Conservation (phyloP, 441 rosid genomes). For the Cnidoscolus chayamansa region DNA sequence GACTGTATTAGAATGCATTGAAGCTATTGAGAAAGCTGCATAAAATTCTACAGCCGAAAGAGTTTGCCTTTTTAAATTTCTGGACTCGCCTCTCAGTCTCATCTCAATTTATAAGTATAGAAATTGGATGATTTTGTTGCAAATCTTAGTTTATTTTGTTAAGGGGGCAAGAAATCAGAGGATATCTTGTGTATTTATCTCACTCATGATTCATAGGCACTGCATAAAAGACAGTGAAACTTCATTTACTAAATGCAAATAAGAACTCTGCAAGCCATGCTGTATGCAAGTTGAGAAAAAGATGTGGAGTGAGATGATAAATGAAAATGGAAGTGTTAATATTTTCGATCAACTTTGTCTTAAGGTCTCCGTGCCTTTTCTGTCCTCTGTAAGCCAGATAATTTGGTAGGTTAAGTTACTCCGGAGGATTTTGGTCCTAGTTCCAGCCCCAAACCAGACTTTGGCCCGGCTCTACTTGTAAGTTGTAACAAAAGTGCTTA, state of each 20-base stretch:
- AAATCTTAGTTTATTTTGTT: neutral
- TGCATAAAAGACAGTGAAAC: neutral
- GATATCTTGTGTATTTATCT: neutral
- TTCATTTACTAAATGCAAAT: neutral
- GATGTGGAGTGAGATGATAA: neutral
- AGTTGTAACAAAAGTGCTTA: too few species aligned
- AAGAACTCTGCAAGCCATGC: neutral
- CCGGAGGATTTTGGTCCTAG: too few species aligned
- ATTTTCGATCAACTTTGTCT: too few species aligned
- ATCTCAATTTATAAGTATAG: neutral
- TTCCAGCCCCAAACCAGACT: too few species aligned
- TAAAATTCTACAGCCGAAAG: constrained; percentile 15
- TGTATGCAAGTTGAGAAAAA: neutral
- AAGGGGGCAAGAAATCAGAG: neutral
- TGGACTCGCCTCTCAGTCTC: neutral
- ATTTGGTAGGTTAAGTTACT: too few species aligned
- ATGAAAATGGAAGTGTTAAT: neutral
- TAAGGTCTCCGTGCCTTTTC: too few species aligned
- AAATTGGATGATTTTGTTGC: neutral
- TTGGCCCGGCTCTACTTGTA: too few species aligned
- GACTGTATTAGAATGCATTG: constrained; percentile 66
- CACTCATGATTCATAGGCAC: neutral
- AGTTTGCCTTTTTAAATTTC: neutral
- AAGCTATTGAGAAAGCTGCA: constrained; percentile 61
- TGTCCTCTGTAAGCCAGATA: too few species aligned